phyloP scores from a whole-genome alignment of 2,329 filamentous ascomycete species.

The Thielaviopsis musarum region DNA sequence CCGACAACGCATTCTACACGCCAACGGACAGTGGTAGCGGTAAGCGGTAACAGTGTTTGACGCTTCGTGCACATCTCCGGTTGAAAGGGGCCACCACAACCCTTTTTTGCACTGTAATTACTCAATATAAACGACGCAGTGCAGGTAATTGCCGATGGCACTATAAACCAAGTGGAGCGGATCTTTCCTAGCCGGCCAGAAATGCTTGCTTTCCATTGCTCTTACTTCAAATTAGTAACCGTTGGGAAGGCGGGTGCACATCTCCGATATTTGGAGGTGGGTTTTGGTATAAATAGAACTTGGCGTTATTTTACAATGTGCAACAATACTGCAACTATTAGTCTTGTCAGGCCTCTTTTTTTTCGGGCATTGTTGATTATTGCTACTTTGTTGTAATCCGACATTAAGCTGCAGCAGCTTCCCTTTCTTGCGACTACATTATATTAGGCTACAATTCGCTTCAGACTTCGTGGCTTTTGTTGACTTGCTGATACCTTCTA shows the following conservation, averaged over 20 bases:
- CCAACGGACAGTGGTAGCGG: neutral
- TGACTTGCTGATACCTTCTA: neutral
- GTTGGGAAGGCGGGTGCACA: neutral
- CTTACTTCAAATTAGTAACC: too few relatives aligned
- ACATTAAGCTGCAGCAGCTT: neutral
- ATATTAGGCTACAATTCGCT: neutral
- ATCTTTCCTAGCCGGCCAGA: neutral
- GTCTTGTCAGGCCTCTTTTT: neutral
- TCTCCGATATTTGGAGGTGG: neutral
- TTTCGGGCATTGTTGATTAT: too few relatives aligned
- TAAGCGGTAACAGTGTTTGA: neutral
- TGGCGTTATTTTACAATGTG: neutral
- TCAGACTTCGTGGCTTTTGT: neutral
- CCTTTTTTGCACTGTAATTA: neutral
- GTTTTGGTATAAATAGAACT: neutral
- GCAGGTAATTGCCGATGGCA: neutral
- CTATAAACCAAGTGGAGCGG: neutral
- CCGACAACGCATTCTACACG: neutral
- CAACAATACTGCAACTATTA: neutral
- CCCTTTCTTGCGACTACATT: neutral
- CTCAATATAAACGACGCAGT: neutral
- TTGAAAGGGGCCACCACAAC: neutral
- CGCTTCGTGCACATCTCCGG: neutral
- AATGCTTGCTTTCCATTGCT: too few relatives aligned
- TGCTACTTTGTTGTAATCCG: too few relatives aligned